A percentile compares a stretch with the other conserved stretches of the same genome.
phyloP scores from a whole-genome alignment of 164 flowering plant genomes.

The Protea cynaroides region DNA sequence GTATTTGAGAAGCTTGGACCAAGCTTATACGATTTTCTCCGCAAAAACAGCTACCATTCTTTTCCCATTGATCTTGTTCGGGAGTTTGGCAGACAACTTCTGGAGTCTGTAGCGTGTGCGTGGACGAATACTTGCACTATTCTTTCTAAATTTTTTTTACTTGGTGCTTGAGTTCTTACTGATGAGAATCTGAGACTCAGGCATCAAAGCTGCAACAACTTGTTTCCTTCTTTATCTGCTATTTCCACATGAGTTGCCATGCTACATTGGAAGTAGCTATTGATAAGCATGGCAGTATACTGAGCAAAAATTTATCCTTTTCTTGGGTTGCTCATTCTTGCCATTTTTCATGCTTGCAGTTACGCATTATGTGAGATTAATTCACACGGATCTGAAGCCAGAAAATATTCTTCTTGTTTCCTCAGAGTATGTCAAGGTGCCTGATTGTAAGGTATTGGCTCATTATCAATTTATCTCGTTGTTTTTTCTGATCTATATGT shows the following conservation, averaged over 20 bases:
- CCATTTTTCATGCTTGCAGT: conserved; percentile 39
- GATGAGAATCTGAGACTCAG: conserved; percentile 8
- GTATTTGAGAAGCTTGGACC: conserved; percentile 99
- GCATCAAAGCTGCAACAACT: conserved; percentile 1
- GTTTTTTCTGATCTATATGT: too few relatives aligned
- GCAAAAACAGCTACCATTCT: conserved; percentile 94
- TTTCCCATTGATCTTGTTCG: conserved; percentile 99
- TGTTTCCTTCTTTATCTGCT: too few relatives aligned
- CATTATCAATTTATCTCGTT: too few relatives aligned
- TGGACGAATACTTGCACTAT: conserved; percentile 50
- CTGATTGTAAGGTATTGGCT: conserved; percentile 70
- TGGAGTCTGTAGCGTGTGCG: conserved; percentile 99
- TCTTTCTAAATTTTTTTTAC: conserved; percentile 15
- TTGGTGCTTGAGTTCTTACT: conserved; percentile 14
- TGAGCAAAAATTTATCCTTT: neutral
- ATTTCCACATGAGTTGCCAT: neutral
- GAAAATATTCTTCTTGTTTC: conserved; percentile 91
- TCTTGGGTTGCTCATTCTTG: conserved; percentile 1
- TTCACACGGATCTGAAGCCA: conserved; percentile 94
- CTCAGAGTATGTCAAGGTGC: conserved; percentile 70
- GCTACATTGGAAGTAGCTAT: neutral
- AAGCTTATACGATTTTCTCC: conserved; percentile 98
- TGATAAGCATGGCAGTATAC: neutral
- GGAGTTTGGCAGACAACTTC: conserved; percentile 97
- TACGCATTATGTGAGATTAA: conserved; percentile 84